Base-by-base conservation (phyloP, 2,329 filamentous ascomycete genomes). In the Penicillium sclerotigenum region DNA sequence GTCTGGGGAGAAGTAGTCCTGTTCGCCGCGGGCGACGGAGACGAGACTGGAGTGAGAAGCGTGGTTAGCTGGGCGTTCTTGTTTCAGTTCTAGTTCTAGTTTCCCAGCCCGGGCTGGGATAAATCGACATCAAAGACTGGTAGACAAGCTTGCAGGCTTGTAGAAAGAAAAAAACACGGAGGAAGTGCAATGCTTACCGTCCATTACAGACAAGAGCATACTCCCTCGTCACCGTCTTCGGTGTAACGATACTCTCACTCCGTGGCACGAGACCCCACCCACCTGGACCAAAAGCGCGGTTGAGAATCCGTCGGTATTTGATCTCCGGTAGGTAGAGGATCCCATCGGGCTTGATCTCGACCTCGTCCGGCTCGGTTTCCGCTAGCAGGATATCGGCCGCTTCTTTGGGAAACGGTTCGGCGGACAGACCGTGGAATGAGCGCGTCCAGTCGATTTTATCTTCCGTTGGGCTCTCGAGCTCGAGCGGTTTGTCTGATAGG, bases 271-370 rank as follows among this genome's bases (percentile, higher is more conserved):
- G 78, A 0, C 94, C 94, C 94, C 94, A 99, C 7, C 89, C 94
- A 52, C 95, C 94, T 0, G 94, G 94, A 0, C 94, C 93, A 76
- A 99, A 99, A 0, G 91, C 91, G 67, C 81, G 80, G 52, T 97
- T 97, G 67, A 99, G 76, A 61, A 96, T 93, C 60, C 93, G 81
- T 42, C 94, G 81, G 77, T 99, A 99, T 78, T 97, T 97, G 80
- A 99, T 97, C 81, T 99, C 94, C 13, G 94, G 94, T 56, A 99
- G 80, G 73, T 97, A 99, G 57, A 97, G 80, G 65, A 99, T 93
- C 33, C 94, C 94, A 77, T 99, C 94, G 31, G 94, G 93, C 79
- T 99, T 99, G 71, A 99, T 88, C 79, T 99, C 94, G 53, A 99
- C 87, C 75, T 97, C 93, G 46, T 87, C 82, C 0, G 83, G 77